Percentiles rank a stretch among this genome's conserved stretches.
phyloP scores from a whole-genome alignment of 192 early-diverging fungal genomes.

The Umbelopsis sp. region DNA sequence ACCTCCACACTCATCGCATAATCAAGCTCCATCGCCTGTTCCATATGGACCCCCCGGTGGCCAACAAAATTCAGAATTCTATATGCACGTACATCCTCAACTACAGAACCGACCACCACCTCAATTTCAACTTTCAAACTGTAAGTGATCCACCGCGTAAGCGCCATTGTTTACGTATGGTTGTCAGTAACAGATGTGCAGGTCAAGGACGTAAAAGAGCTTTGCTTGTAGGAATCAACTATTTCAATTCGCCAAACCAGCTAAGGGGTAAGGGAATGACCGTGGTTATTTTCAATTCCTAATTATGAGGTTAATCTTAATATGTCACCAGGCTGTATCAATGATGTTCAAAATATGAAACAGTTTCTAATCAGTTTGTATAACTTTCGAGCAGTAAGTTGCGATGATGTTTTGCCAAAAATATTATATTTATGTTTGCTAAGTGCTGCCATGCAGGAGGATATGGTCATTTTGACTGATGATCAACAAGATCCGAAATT shows the following conservation, averaged over 20 bases:
- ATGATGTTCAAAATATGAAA: constrained; percentile 82
- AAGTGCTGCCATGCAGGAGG: constrained; percentile 28
- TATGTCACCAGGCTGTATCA: constrained; percentile 69
- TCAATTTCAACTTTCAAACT: constrained; percentile 54
- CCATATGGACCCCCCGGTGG: constrained; percentile 22
- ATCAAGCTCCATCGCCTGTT: constrained; percentile 25
- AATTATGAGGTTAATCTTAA: neutral
- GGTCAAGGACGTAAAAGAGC: constrained; percentile 74
- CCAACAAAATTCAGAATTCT: constrained; percentile 24
- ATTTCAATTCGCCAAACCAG: constrained; percentile 62
- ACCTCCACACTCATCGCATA: constrained; percentile 31
- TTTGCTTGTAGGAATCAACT: constrained; percentile 93
- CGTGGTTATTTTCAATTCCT: neutral
- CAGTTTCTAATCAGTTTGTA: constrained; percentile 66
- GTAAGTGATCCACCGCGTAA: constrained; percentile 20
- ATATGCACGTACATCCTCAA: constrained; percentile 32
- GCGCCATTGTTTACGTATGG: neutral
- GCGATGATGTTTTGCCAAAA: neutral
- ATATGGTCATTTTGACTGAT: constrained; percentile 80
- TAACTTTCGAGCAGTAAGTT: constrained; percentile 56
- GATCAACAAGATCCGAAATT: constrained; percentile 65
- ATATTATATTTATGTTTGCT: neutral
- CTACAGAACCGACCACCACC: constrained; percentile 37
- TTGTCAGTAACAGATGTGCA: neutral
- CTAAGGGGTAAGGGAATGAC: constrained; percentile 46